Base-by-base conservation (phyloP, 2,329 filamentous ascomycete species). In the Emmonsia crescens region DNA sequence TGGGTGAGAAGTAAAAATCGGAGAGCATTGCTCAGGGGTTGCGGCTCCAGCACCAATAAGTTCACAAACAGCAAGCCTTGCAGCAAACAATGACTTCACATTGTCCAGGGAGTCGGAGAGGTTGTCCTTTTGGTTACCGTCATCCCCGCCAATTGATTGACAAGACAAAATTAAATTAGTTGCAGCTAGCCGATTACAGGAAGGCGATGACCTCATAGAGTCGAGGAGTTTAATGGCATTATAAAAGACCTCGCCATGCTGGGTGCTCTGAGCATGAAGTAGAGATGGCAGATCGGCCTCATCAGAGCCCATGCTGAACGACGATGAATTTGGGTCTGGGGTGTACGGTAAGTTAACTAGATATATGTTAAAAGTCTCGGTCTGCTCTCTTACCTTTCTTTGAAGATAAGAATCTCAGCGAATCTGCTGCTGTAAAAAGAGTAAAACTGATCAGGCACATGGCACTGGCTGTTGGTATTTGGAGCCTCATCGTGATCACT, bases 31-130 rank as follows among this genome's bases (percentile, higher is more conserved):
- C 2, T 72, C 62, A 2, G 85, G 84, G 44, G 83, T 73, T 1
- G 71, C 61, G 19, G 80, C 76, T 12, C 79, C 77, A 2, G 82
- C 81, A 24, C 79, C 80, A 12, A 77, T 75, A 8, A 87, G 76
- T 67, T 88, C 85, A 66, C 86, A 89, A 9, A 86, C 76, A 12
- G 86, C 84, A 19, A 88, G 76, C 52, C 84, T 80, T 9, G 82
- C 81, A 1, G 85, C 84, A 64, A 85, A 88, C 38, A 83, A 76
- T 4, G 82, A 83, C 64, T 80, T 83, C 63, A 76, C 73, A 61
- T 72, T 71, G 61, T 79, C 80, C 48, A 80, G 70, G 1, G 67
- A 65, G 57, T 71, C 66, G 60, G 70, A 66, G 3, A 67, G 68
- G 5, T 69, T 68, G 12, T 65, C 49, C 3, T 71, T 67, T 5